These are phyloP conservation scores for Dactylorhiza incarnata DNA, from an alignment of 106 monocot species.

Conservation along the genomic window DNA sequence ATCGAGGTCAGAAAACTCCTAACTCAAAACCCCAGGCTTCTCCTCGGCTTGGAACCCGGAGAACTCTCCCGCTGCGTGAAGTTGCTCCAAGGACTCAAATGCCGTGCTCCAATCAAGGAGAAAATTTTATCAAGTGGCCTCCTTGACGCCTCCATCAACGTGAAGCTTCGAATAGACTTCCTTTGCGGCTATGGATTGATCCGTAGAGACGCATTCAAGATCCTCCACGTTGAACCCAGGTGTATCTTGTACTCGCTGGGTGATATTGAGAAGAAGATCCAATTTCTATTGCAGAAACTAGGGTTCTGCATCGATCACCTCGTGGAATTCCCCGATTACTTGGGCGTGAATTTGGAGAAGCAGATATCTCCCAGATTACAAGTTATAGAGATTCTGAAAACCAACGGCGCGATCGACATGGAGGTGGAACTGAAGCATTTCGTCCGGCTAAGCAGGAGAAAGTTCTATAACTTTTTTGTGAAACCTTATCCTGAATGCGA, in stretches of 20 bases:
- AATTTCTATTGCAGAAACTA: slow-evolving; percentile 49
- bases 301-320: slow-evolving; percentile 40
- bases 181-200: slow-evolving; percentile 64
- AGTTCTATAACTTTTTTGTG: slow-evolving; percentile 80
- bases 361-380: slow-evolving; percentile 59
- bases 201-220: slow-evolving; percentile 61
- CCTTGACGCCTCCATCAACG: slow-evolving; percentile 34
- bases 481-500: slow-evolving; percentile 89
- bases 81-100: slow-evolving; percentile 54
- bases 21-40: slow-evolving; percentile 23
- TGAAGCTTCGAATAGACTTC: slow-evolving; percentile 59
- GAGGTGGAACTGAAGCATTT: slow-evolving; percentile 64
- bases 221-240: slow-evolving; percentile 68
- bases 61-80: slow-evolving; percentile 49
- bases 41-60: slow-evolving; percentile 57
- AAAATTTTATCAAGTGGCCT: slow-evolving; percentile 38
- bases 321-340: slow-evolving; percentile 62
- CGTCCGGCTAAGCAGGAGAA: slow-evolving; percentile 47
- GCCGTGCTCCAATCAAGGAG: slow-evolving; percentile 51
- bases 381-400: slow-evolving; percentile 62
- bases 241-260: slow-evolving; percentile 40
- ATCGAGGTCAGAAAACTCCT: slow-evolving; percentile 34
- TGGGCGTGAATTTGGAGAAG: slow-evolving; percentile 86
- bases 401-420: slow-evolving; percentile 42
- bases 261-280: slow-evolving; percentile 74